Evolutionary conservation across 2,329 filamentous ascomycete species (phyloP), one percentile per base, ranked within the genome.

Genomic region (Aspergillus amoenus): DNA sequence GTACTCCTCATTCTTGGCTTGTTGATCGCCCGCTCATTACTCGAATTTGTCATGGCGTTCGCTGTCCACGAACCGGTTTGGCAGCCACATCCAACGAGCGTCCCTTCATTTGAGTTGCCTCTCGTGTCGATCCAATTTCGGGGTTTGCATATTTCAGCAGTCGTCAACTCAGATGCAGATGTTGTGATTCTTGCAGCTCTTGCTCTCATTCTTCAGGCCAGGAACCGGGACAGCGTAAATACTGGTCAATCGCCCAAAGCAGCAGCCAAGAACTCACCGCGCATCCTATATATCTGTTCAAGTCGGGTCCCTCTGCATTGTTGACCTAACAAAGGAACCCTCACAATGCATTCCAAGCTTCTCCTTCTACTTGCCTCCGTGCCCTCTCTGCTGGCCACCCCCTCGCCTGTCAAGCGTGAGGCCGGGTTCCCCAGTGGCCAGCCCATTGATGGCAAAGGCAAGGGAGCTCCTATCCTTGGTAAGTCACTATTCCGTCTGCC

Each of bases 391-490:
- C 47, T 66, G 12, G 63, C 64, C 22, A 49, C 52, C 22, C 52
- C 52, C 3, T 47, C 52, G 5, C 45, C 17, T 4, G 45, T 43
- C 53, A 70, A 57, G 58, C 71, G 56, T 58, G 27, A 30, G 9
- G 60, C 59, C 32, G 68, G 73, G 32, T 84, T 84, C 63, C 66
- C 69, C 9, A 67, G 83, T 43, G 84, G 84, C 5, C 76, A 87
- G 59, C 84, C 85, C 8, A 80, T 82, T 61, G 81, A 83, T 40
- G 60, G 63, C 64, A 79, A 78, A 27, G 83, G 83, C 39, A 87
- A 84, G 64, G 52, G 52, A 12, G 52, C 45, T 22, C 81, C 81
- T 0, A 77, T 88, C 24, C 66, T 82, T 37, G 85, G 86, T 87
- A 76, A 45, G 72, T 40, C 21, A 21, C 21, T 21, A 21, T 21